Percentiles rank a stretch among this genome's conserved stretches.
Conservation (phyloP, 345 rosid genomes). For the Dipteronia dyeriana region DNA sequence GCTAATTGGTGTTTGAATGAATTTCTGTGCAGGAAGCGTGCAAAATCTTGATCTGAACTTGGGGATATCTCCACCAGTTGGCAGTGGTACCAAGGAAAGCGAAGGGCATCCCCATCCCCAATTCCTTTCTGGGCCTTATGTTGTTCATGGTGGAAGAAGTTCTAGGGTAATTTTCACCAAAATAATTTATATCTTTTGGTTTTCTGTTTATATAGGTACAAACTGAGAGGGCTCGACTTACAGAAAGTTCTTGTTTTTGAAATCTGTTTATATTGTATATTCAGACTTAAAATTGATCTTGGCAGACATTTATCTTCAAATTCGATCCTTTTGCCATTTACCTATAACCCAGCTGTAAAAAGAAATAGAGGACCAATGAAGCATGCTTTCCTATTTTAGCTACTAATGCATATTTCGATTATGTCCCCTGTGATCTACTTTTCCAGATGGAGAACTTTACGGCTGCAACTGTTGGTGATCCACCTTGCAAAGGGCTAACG, state of each 20-base stretch:
- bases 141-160: constrained; percentile 37
- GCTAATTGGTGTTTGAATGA: constrained; percentile 20
- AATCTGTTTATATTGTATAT: neutral
- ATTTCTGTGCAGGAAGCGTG: constrained; percentile 35
- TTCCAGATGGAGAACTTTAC: constrained; percentile 49
- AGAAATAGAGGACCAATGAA: neutral
- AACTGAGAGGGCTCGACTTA: neutral
- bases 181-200: neutral
- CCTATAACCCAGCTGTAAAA: neutral
- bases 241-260: neutral
- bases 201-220: neutral
- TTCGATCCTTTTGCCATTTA: neutral
- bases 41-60: constrained; percentile 76
- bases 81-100: constrained; percentile 48
- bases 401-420: constrained; percentile 12
- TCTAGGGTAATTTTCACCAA: constrained; percentile 43
- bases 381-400: neutral
- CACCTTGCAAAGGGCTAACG: constrained; percentile 46
- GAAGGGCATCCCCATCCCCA: constrained; percentile 38
- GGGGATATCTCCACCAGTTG: constrained; percentile 68
- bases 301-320: neutral
- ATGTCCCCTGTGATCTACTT: constrained; percentile 22
- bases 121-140: constrained; percentile 41
- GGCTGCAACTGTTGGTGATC: constrained; percentile 38
- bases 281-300: neutral